A percentile compares a stretch with the other conserved stretches of the same genome.
Evolutionary conservation across 805 yeast genomes (phyloP).

Genomic region (Candida mattraensis): DNA sequence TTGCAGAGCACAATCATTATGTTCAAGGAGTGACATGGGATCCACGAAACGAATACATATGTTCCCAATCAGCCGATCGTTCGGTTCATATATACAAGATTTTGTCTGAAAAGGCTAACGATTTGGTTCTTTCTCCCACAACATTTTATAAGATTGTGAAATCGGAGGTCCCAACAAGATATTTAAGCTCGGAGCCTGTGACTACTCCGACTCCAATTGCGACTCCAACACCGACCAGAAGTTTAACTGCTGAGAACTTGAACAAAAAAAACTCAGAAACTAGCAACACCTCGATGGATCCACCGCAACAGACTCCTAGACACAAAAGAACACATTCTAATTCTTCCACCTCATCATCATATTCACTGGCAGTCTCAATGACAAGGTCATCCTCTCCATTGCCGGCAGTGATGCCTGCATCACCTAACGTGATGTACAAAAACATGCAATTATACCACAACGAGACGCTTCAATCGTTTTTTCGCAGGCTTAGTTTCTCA

Average conservation of each 20-base stretch:
- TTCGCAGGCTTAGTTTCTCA: slow-evolving; percentile 80
- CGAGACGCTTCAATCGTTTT: slow-evolving; percentile 87
- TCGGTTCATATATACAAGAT: slow-evolving; percentile 69
- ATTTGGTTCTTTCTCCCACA: slow-evolving; percentile 38
- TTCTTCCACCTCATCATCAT: slow-evolving; percentile 35
- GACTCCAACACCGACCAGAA: slow-evolving; percentile 6
- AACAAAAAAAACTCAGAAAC: slow-evolving; percentile 14
- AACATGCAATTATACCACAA: slow-evolving; percentile 66
- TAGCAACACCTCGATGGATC: slow-evolving; percentile 26
- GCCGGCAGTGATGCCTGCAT: slow-evolving; percentile 48
- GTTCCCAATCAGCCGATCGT: slow-evolving; percentile 90
- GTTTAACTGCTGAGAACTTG: slow-evolving; percentile 24
- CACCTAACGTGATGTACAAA: slow-evolving; percentile 30
- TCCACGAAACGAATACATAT: slow-evolving; percentile 72
- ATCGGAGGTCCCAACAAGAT: slow-evolving; percentile 52
- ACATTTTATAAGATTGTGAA: slow-evolving; percentile 50
- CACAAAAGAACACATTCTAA: slow-evolving; percentile 45
- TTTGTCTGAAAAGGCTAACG: slow-evolving; percentile 25
- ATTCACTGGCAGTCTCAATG: slow-evolving; percentile 29
- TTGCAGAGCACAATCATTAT: slow-evolving; percentile 79
- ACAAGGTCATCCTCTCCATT: slow-evolving; percentile 33
- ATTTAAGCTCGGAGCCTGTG: slow-evolving; percentile 8
- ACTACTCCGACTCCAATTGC: not conserved
- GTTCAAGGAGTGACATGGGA: slow-evolving; percentile 98
- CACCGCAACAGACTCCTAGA: slow-evolving; percentile 32